These are phyloP conservation scores for Mycena kentingensis DNA, from an alignment of 768 basidiomycete genomes.

Conservation along the genomic window DNA sequence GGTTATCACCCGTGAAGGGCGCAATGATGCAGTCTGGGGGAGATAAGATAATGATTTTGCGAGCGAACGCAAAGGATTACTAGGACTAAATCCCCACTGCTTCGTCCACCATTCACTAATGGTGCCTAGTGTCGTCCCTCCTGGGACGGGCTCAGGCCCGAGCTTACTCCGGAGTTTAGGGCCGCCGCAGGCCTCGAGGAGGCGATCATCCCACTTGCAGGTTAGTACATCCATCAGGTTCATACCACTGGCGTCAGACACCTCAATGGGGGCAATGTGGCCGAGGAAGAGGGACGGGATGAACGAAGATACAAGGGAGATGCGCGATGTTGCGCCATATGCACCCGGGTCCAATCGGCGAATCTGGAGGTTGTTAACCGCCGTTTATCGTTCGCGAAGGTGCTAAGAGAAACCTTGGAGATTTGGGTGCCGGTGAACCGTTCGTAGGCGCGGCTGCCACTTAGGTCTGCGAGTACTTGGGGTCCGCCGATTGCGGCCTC, in stretches of 20 bases:
- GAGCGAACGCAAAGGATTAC: slow-evolving; percentile 34
- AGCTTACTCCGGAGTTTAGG: slow-evolving; percentile 67
- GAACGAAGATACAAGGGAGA: slow-evolving; percentile 84
- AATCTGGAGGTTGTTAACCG: slow-evolving; percentile 44
- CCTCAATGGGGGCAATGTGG: slow-evolving; percentile 75
- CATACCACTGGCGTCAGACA: slow-evolving; percentile 90
- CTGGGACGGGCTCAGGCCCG: slow-evolving; percentile 74
- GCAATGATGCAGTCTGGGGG: slow-evolving; percentile 70
- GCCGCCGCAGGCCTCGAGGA: slow-evolving; percentile 71
- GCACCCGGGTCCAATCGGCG: slow-evolving; percentile 51
- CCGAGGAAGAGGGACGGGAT: slow-evolving; percentile 83
- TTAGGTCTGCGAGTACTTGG: slow-evolving; percentile 69
- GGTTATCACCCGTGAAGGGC: slow-evolving; percentile 90
- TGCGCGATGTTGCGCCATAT: slow-evolving; percentile 62
- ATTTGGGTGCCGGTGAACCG: slow-evolving; percentile 90
- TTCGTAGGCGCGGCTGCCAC: slow-evolving; percentile 84
- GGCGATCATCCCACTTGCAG: slow-evolving; percentile 69
- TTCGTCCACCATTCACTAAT: slow-evolving; percentile 72
- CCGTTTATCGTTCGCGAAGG: not conserved
- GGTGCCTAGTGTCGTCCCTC: slow-evolving; percentile 66
- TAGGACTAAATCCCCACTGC: slow-evolving; percentile 72
- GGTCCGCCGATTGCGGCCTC: slow-evolving; percentile 71
- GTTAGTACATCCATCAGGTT: slow-evolving; percentile 80
- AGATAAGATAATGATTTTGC: not conserved
- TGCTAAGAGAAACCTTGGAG: slow-evolving; percentile 51